phyloP scores from a whole-genome alignment of 345 rosid species.

The Lepidium didymum region DNA sequence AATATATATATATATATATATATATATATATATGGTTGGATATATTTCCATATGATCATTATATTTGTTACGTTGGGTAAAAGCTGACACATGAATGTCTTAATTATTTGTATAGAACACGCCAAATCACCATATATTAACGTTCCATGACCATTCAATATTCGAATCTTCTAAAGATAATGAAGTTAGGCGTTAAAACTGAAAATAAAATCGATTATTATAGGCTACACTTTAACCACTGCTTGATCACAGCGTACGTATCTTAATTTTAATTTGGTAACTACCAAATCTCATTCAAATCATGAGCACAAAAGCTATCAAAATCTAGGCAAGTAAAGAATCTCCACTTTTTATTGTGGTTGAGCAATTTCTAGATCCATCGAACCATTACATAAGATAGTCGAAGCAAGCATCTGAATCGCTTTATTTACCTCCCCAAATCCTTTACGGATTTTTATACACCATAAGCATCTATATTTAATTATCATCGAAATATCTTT shows the following conservation, averaged over 20 bases:
- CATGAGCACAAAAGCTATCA: constrained; percentile 10
- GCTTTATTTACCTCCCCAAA: constrained; percentile 24
- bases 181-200: constrained; percentile 11
- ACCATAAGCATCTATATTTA: not conserved
- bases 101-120: not conserved
- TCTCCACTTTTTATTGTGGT: constrained; percentile 6
- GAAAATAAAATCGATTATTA: not conserved
- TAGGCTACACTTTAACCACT: constrained; percentile 12
- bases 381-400: constrained; percentile 19
- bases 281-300: constrained; percentile 24
- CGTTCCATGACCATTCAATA: not conserved
- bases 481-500: not conserved
- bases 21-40: not conserved
- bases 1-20: no score
- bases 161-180: not conserved
- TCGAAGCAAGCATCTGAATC: constrained; percentile 26
- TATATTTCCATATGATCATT: not conserved
- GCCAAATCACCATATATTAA: not conserved
- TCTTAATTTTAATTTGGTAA: not conserved
- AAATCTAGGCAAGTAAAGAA: constrained; percentile 29
- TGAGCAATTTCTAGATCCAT: constrained; percentile 24
- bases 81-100: not conserved
- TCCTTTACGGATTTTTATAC: constrained; percentile 18
- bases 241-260: not conserved
- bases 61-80: not conserved